Evolutionary conservation across 352 stramenopile species (phyloP).

Genomic region (Elongisporangium senticosum): DNA sequence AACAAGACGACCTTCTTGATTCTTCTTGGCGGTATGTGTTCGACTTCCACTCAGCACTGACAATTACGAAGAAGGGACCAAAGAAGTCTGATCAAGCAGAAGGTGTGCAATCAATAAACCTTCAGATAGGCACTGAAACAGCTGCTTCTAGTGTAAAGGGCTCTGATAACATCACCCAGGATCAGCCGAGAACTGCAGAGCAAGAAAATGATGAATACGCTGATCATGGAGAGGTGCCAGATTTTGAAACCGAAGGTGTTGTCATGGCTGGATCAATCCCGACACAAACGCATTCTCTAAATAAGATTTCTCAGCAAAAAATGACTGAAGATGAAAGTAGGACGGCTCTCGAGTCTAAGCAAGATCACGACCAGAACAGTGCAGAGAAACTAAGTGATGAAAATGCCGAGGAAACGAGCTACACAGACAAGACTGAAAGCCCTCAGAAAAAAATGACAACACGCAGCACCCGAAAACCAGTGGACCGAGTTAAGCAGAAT

Average conservation of each 20-base stretch:
- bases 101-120: neutral
- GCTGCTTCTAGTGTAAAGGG: neutral
- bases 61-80: constrained; percentile 2
- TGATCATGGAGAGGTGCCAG: neutral
- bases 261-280: neutral
- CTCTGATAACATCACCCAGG: neutral
- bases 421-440: constrained; percentile 1
- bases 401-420: neutral
- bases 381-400: neutral
- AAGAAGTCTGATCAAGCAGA: neutral
- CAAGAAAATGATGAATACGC: neutral
- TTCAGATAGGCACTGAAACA: neutral
- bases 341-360: neutral
- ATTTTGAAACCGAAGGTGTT: neutral
- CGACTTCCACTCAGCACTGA: constrained; percentile 56
- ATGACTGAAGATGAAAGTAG: neutral
- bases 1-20: constrained; percentile 33
- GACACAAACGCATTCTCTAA: neutral
- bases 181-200: neutral
- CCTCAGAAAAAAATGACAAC: neutral
- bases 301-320: neutral
- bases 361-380: neutral
- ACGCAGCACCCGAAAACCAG: neutral
- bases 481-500: neutral
- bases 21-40: constrained; percentile 51